Conservation (phyloP, 495 filamentous ascomycete species). For the Beverwykella pulmonaria region DNA sequence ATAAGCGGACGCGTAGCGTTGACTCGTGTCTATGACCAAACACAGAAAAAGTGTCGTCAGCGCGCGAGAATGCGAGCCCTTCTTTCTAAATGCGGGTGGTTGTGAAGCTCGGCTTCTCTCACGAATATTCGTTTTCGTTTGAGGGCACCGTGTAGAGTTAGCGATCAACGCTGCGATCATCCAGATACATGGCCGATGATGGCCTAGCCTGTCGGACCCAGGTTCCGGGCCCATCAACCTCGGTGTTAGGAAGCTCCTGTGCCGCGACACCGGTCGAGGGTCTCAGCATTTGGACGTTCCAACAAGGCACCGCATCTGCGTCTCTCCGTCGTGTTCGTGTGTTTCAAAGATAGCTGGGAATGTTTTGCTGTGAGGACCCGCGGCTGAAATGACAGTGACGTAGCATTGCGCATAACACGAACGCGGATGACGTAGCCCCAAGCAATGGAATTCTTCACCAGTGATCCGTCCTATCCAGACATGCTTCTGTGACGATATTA, state of each 20-base stretch:
- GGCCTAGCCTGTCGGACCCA: conserved; percentile 15
- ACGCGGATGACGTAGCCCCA: background rate
- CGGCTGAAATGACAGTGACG: background rate
- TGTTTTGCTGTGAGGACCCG: background rate
- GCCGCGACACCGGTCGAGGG: background rate
- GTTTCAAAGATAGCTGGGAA: background rate
- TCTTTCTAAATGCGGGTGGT: background rate
- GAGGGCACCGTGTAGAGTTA: background rate
- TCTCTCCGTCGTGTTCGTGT: background rate
- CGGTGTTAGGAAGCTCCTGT: background rate
- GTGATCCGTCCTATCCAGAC: background rate
- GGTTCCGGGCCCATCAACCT: conserved; percentile 8
- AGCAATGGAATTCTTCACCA: background rate
- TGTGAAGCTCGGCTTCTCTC: background rate
- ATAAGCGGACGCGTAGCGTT: background rate
- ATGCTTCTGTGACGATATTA: background rate
- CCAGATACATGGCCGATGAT: background rate
- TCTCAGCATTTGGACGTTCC: background rate
- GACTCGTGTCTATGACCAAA: too few species aligned
- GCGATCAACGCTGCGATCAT: background rate
- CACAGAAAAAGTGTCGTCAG: too few species aligned
- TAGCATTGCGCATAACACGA: background rate
- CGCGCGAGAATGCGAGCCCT: too few species aligned
- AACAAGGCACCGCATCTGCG: background rate
- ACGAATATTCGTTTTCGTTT: conserved; percentile 1